These are phyloP conservation scores for Tylopilus sp. DNA, from an alignment of 768 basidiomycete species.

Conservation along the genomic window DNA sequence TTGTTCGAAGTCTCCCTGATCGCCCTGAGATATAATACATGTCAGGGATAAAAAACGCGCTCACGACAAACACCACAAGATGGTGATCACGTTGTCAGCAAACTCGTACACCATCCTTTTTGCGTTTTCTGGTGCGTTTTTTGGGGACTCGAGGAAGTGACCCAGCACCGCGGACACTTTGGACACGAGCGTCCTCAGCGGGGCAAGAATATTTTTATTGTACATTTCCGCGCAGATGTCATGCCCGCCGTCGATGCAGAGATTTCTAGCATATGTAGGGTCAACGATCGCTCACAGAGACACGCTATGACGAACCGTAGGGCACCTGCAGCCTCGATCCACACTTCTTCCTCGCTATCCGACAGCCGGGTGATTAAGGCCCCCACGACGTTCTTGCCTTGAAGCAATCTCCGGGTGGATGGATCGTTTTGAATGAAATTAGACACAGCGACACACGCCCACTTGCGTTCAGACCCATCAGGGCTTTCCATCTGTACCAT, in stretches of 20 bases:
- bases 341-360: constrained; percentile 90
- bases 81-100: constrained; percentile 89
- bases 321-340: constrained; percentile 82
- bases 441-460: constrained; percentile 96
- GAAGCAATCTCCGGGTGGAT: constrained; percentile 83
- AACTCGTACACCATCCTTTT: constrained; percentile 81
- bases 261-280: constrained; percentile 54
- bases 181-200: constrained; percentile 70
- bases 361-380: constrained; percentile 82
- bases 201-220: constrained; percentile 88
- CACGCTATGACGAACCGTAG: constrained; percentile 55
- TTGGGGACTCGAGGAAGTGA: constrained; percentile 59
- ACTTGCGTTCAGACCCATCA: constrained; percentile 81
- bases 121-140: constrained; percentile 62
- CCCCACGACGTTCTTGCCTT: constrained; percentile 88
- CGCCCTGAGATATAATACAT: constrained; percentile 20
- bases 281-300: constrained; percentile 7
- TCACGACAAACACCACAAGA: constrained; percentile 93
- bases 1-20: constrained; percentile 89
- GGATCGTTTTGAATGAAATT: constrained; percentile 95
- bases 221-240: constrained; percentile 97
- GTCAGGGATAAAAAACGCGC: constrained; percentile 32
- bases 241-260: constrained; percentile 93
- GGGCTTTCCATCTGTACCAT: constrained; percentile 62
- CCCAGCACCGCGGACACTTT: constrained; percentile 76